Evolutionary conservation across 257 asterid species (phyloP), one percentile per base, ranked within the genome.

Genomic region (Echium plantagineum): DNA sequence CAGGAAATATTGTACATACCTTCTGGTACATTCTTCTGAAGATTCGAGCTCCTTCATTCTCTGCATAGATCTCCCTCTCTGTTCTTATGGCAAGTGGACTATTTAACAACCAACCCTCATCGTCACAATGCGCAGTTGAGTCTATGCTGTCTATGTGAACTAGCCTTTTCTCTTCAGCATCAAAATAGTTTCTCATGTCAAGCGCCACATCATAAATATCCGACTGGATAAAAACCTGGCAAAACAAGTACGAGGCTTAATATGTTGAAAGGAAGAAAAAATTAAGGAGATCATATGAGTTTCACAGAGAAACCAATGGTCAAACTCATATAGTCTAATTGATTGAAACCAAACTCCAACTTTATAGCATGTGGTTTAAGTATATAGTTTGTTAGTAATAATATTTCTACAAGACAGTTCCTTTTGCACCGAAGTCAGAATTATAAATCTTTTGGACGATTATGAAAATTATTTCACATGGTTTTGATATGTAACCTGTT

Each of bases 31-130:
- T 52, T 71, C 95, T 83, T 77, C 97, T 71, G 72, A 82, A 89
- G 21, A 89, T 84, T 77, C 65, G 74, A 72, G 91, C 78, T 56
- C 95, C 94, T 82, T 84, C 94, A 56, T 67, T 77, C 70, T 89
- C 97, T 1, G 95, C 97, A 78, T 89, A 91, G 57, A 89, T 76
- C 77, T 89, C 95, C 68, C 97, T 81, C 67, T 89, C 97, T 0
- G 97, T 86, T 65, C 89, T 79, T 71, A 86, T 85, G 52, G 91
- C 95, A 91, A 91, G 72, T 28, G 98, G 98, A 69, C 82, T 91
- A 58, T 69, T 77, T 75, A 82, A 66, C 72, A 91, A 68, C 98
- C 98, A 91, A 15, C 98, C 96, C 38, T 83, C 93, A 20, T 56
- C 19, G 65, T 85, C 87, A 46, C 86, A 85, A 2, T 35, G 67